Conservation (phyloP, 257 asterid species). For the Capsicum pubescens region DNA sequence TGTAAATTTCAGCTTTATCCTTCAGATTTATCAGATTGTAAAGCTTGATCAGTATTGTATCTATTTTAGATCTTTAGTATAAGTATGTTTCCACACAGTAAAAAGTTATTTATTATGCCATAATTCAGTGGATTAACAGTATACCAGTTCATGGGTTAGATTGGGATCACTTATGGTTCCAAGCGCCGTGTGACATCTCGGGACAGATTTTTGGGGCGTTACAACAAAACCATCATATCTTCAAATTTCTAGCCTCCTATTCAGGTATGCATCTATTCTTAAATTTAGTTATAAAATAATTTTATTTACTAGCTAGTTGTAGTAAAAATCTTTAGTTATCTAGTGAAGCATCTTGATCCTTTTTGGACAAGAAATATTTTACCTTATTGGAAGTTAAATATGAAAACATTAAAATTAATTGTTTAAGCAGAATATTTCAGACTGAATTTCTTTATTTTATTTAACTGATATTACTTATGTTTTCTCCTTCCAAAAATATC, state of each 20-base stretch:
- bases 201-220: too few relatives aligned
- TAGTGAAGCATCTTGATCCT: not conserved
- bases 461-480: not conserved
- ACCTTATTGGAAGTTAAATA: not conserved
- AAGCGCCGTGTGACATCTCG: too few relatives aligned
- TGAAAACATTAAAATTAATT: not conserved
- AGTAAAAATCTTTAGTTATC: not conserved
- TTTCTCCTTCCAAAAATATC: not conserved
- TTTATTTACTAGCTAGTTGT: not conserved
- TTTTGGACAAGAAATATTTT: not conserved
- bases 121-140: too few relatives aligned
- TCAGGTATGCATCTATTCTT: slow-evolving; percentile 60
- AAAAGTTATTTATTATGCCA: too few relatives aligned
- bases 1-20: too few relatives aligned
- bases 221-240: slow-evolving; percentile 61
- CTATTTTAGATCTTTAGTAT: too few relatives aligned
- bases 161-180: too few relatives aligned
- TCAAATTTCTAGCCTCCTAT: slow-evolving; percentile 98
- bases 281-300: not conserved
- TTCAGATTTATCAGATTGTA: too few relatives aligned
- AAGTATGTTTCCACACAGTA: too few relatives aligned
- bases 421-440: not conserved
- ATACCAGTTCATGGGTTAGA: too few relatives aligned
- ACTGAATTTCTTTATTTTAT: not conserved
- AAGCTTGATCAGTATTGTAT: too few relatives aligned